phyloP scores from a whole-genome alignment of 331 rosid species.

The Malus hybrid region DNA sequence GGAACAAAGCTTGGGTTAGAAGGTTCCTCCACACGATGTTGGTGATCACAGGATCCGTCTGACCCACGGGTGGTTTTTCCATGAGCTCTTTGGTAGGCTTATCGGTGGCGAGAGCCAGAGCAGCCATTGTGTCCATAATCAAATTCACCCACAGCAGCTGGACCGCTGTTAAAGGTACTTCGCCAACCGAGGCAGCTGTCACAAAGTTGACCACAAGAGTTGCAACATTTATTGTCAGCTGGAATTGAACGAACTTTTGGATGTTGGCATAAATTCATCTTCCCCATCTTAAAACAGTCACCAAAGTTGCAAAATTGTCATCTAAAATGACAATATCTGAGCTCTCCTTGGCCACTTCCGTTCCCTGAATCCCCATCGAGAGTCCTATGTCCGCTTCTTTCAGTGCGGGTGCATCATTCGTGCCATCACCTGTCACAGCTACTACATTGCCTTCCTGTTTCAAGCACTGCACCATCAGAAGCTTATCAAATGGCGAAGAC shows the following conservation, averaged over 20 bases:
- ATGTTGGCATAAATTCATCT: constrained; percentile 27
- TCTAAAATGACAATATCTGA: constrained; percentile 33
- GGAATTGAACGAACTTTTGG: constrained; percentile 33
- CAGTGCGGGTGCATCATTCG: constrained; percentile 26
- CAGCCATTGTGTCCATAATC: constrained; percentile 34
- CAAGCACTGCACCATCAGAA: constrained; percentile 29
- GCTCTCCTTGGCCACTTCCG: constrained; percentile 22
- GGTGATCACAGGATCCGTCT: constrained; percentile 17
- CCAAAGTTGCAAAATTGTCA: constrained; percentile 24
- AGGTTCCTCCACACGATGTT: constrained; percentile 33
- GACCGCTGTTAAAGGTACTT: constrained; percentile 24
- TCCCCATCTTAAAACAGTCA: constrained; percentile 25
- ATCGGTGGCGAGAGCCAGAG: constrained; percentile 30
- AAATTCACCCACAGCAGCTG: constrained; percentile 31
- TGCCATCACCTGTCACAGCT: constrained; percentile 29
- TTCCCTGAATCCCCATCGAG: constrained; percentile 33
- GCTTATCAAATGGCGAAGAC: constrained; percentile 30
- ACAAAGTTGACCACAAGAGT: constrained; percentile 27
- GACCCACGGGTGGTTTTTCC: constrained; percentile 13
- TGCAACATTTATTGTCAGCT: constrained; percentile 24
- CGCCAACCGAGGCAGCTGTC: constrained; percentile 11
- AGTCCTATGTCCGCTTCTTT: constrained; percentile 34
- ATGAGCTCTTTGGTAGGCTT: constrained; percentile 23
- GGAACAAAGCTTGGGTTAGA: constrained; percentile 45
- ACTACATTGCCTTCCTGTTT: constrained; percentile 33